Percentiles rank a stretch among this genome's conserved stretches.
phyloP scores from a whole-genome alignment of 805 yeast species.

The Lachancea cidri region DNA sequence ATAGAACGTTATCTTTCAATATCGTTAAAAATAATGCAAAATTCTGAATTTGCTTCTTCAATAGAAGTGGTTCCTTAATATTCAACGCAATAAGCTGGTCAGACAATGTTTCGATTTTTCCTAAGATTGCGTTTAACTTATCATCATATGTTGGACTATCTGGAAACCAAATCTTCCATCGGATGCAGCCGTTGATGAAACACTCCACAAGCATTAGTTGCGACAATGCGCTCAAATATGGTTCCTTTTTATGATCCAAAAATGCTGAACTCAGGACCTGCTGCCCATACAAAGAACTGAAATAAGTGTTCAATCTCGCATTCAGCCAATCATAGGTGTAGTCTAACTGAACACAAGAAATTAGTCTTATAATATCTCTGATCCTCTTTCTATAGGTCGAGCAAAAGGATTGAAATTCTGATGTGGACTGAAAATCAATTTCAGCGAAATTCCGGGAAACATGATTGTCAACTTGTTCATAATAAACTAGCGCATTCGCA shows the following conservation, averaged over 20 bases:
- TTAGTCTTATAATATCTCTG: conserved; percentile 86
- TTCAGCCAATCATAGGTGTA: conserved; percentile 82
- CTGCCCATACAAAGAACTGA: conserved; percentile 63
- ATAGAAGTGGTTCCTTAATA: conserved; percentile 71
- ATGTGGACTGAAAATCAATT: conserved; percentile 82
- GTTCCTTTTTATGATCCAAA: conserved; percentile 54
- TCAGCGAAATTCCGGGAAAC: conserved; percentile 62
- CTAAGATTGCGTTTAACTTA: conserved; percentile 45
- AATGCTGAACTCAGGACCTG: conserved; percentile 51
- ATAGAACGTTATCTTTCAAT: conserved; percentile 75
- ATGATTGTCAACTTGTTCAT: conserved; percentile 61
- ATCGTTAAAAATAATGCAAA: conserved; percentile 91
- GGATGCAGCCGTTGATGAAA: conserved; percentile 81
- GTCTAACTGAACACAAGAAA: conserved; percentile 80
- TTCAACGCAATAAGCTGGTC: conserved; percentile 70
- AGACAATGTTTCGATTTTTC: conserved; percentile 62
- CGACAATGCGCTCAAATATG: conserved; percentile 70
- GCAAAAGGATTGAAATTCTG: conserved; percentile 73
- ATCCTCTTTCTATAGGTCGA: conserved; percentile 75
- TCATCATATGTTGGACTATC: conserved; percentile 43
- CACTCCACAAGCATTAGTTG: conserved; percentile 87
- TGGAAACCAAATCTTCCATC: conserved; percentile 93
- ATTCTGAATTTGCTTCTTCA: conserved; percentile 84
- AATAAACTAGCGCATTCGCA: conserved; percentile 73
- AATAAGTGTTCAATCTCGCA: conserved; percentile 63